Base-by-base conservation (phyloP, 2,329 filamentous ascomycete genomes). In the Aureobasidium zeae region DNA sequence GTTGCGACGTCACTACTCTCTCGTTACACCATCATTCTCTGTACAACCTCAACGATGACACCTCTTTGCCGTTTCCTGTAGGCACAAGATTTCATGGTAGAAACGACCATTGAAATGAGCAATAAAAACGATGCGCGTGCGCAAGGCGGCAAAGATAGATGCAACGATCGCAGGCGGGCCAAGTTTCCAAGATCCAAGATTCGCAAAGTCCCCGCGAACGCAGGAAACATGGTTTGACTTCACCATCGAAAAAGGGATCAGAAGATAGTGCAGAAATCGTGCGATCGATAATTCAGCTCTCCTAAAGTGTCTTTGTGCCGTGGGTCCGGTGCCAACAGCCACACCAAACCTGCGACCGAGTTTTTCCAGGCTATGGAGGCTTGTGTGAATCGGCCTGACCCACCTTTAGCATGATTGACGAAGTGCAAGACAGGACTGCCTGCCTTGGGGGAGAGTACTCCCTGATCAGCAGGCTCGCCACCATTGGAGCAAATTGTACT, bases 391-490 rank as follows among this genome's bases (percentile, higher is more conserved):
- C n/a, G n/a, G n/a, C n/a, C n/a, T n/a, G n/a, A n/a, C n/a, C n/a
- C n/a, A n/a, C n/a, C n/a, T n/a, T n/a, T n/a, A n/a, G n/a, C n/a
- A n/a, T n/a, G n/a, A n/a, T n/a, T n/a, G n/a, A n/a, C n/a, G n/a
- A n/a, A n/a, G n/a, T n/a, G n/a, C n/a, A 25, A 25, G 24, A 25
- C 7, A 7, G 12, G 24, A 12, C 24, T 25, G 24, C 24, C 12
- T 25, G 7, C 24, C 7, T 7, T 7, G 24, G 24, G 7, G 7
- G n/a, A n/a, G n/a, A n/a, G n/a, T n/a, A n/a, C n/a, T 30, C n/a
- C 28, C 24, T 22, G 39, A 43, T 43, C 39, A 43, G 30, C 39
- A 43, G 39, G 39, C 26, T 26, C 39, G 30, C 34, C 39, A 33
- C 22, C 30, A n/a, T n/a, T n/a, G n/a, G n/a, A n/a, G n/a, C n/a